These are phyloP conservation scores for Russula dissimulans DNA, from an alignment of 768 basidiomycete species.

Conservation along the genomic window DNA sequence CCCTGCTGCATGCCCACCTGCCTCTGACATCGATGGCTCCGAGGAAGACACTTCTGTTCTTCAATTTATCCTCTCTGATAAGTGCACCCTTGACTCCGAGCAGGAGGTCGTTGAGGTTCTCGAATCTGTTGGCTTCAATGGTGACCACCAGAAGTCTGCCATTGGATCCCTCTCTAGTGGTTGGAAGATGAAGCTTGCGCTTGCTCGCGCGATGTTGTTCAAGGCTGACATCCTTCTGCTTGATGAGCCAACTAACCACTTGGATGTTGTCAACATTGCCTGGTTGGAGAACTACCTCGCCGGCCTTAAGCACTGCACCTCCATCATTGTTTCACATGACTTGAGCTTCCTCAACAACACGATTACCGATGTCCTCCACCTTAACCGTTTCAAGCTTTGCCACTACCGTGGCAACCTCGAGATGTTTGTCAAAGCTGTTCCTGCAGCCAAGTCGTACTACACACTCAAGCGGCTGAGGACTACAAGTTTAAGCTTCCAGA, in stretches of 20 bases:
- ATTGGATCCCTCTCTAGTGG: too few relatives aligned
- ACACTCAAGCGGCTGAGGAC: slow-evolving; percentile 89
- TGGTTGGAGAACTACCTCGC: slow-evolving; percentile 96
- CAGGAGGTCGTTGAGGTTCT: too few relatives aligned
- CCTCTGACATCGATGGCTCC: too few relatives aligned
- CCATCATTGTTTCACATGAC: slow-evolving; percentile 98
- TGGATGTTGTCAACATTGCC: slow-evolving; percentile 95
- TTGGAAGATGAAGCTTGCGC: slow-evolving; percentile 99
- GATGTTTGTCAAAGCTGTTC: slow-evolving; percentile 86
- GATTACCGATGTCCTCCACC: slow-evolving; percentile 93
- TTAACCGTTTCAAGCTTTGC: slow-evolving; percentile 97
- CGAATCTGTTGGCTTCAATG: too few relatives aligned
- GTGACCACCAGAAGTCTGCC: too few relatives aligned
- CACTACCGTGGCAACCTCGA: slow-evolving; percentile 94
- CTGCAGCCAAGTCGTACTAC: slow-evolving; percentile 97
- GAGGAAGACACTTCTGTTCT: too few relatives aligned
- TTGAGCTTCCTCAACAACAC: slow-evolving; percentile 96
- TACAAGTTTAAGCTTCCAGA: slow-evolving; percentile 98
- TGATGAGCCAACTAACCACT: slow-evolving; percentile 94
- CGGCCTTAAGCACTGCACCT: slow-evolving; percentile 82
- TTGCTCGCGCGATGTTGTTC: slow-evolving; percentile 96
- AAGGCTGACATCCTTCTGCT: slow-evolving; percentile 94
- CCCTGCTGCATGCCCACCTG: too few relatives aligned
- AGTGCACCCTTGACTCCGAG: too few relatives aligned
- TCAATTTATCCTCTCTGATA: too few relatives aligned